Percentiles rank a stretch among this genome's conserved stretches.
phyloP scores from a whole-genome alignment of 805 yeast species.

The Dipodascus albidus region DNA sequence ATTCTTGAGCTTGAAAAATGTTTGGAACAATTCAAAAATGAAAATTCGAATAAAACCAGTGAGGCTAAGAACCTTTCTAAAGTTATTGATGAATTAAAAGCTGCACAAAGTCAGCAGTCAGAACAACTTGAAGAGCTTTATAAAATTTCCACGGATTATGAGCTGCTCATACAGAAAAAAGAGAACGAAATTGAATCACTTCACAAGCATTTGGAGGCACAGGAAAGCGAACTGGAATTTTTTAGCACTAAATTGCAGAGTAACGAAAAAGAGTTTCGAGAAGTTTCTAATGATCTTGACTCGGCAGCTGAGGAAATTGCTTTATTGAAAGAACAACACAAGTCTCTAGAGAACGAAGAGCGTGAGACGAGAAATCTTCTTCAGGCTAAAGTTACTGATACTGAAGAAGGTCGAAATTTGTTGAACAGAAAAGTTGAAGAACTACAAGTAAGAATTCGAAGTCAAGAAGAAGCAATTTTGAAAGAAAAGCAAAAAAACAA shows the following conservation, averaged over 20 bases:
- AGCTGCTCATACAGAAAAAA: conserved; percentile 23
- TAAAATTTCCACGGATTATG: conserved; percentile 27
- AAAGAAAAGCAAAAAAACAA: conserved; percentile 8
- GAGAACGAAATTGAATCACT: conserved; percentile 17
- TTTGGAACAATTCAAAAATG: conserved; percentile 18
- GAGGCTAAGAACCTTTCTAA: conserved; percentile 2
- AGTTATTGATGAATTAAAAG: conserved; percentile 17
- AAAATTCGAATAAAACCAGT: conserved; percentile 14
- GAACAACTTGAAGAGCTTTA: conserved; percentile 29
- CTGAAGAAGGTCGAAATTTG: conserved; percentile 11
- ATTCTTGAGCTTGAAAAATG: conserved; percentile 20
- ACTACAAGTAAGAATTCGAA: conserved; percentile 9
- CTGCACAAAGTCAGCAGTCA: conserved; percentile 29
- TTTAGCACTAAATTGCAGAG: conserved; percentile 4
- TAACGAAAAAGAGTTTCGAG: conserved; percentile 3
- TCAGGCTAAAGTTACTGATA: conserved; percentile 12
- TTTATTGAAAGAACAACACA: conserved; percentile 7
- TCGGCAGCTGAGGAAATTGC: conserved; percentile 19
- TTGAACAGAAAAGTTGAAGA: conserved; percentile 12
- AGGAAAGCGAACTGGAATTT: conserved; percentile 10
- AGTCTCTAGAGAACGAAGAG: conserved; percentile 34
- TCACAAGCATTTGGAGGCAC: conserved; percentile 5
- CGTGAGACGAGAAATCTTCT: conserved; percentile 31
- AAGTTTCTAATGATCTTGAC: conserved; percentile 3
- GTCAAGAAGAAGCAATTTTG: conserved; percentile 8